phyloP scores from a whole-genome alignment of 208 protist genomes.

The Acanthamoeba culbertsoni region DNA sequence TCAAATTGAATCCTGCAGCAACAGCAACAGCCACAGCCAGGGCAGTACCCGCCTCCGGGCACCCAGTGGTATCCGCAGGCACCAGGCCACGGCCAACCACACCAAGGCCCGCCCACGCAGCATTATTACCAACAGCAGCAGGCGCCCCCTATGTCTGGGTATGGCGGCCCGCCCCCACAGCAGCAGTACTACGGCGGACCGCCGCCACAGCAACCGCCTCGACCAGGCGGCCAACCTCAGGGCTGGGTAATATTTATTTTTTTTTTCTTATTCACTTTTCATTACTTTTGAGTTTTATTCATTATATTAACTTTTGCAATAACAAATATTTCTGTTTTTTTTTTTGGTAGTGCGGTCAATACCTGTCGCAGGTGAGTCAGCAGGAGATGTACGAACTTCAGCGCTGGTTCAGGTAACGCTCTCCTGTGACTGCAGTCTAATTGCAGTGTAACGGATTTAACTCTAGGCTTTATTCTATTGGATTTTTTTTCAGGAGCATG shows the following conservation, averaged over 20 bases:
- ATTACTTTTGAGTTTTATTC: no score
- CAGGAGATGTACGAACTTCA: conserved; percentile 50
- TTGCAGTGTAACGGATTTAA: neutral
- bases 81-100: neutral
- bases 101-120: neutral
- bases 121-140: neutral
- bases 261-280: no score
- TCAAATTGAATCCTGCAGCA: neutral
- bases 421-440: no score
- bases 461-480: neutral
- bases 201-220: neutral
- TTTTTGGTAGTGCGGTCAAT: neutral
- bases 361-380: neutral
- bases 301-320: no score
- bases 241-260: neutral
- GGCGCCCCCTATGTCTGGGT: no score
- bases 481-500: neutral
- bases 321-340: neutral
- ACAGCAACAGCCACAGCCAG: neutral
- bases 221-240: neutral
- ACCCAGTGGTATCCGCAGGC: neutral
- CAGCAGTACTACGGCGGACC: neutral
- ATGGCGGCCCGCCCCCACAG: neutral
- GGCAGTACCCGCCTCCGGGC: neutral
- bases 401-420: conserved; percentile 24